phyloP scores from a whole-genome alignment of 2,329 filamentous ascomycete species.

The Colletotrichum lupini region DNA sequence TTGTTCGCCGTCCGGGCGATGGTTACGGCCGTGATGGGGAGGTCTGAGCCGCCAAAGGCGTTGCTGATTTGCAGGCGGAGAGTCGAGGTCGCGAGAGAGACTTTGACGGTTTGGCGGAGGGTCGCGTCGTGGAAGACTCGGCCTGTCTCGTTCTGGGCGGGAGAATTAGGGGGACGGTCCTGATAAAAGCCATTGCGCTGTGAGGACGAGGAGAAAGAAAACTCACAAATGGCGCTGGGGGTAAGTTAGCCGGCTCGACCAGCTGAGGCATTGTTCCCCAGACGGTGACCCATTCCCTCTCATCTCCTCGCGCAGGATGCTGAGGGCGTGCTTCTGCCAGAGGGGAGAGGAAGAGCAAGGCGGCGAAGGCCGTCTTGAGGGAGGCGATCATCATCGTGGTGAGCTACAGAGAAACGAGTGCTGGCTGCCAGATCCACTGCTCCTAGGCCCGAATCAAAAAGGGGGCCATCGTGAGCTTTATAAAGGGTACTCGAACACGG shows the following conservation, averaged over 20 bases:
- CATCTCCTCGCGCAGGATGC: conserved; percentile 29
- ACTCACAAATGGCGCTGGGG: conserved; percentile 65
- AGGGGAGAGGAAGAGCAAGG: conserved; percentile 21
- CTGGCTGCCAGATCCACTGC: neutral
- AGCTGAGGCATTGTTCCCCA: conserved; percentile 74
- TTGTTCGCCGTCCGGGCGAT: conserved; percentile 65
- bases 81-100: conserved; percentile 62
- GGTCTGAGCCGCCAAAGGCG: conserved; percentile 66
- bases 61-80: conserved; percentile 72
- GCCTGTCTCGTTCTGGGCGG: conserved; percentile 59
- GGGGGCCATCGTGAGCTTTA: neutral
- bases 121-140: conserved; percentile 68
- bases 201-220: neutral
- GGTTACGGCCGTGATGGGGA: conserved; percentile 67
- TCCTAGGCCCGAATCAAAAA: neutral
- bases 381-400: conserved; percentile 13
- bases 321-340: conserved; percentile 17
- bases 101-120: conserved; percentile 69
- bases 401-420: neutral
- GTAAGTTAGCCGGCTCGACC: conserved; percentile 68
- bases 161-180: neutral
- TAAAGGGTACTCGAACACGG: neutral
- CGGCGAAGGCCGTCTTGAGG: conserved; percentile 32
- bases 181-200: conserved; percentile 21
- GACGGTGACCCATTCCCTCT: conserved; percentile 67